A percentile compares a stretch with the other conserved stretches of the same genome.
Conservation (phyloP, 805 yeast genomes). For the Sporopachydermia quercuum region DNA sequence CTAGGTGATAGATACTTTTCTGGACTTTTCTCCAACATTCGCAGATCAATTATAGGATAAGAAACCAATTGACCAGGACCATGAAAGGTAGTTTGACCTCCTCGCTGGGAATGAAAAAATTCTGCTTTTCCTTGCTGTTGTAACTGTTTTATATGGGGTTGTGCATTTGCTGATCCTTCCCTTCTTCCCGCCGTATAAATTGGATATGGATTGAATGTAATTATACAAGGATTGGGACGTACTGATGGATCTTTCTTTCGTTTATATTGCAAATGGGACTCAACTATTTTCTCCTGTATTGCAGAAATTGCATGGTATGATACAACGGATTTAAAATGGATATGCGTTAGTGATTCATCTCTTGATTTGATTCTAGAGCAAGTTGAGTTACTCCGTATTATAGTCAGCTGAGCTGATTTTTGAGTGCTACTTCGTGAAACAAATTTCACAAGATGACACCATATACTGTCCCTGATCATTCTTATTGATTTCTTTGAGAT, state of each 20-base stretch:
- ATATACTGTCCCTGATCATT: too few species aligned
- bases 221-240: constrained; percentile 50
- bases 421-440: too few species aligned
- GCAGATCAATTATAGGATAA: constrained; percentile 64
- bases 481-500: too few species aligned
- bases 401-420: background rate
- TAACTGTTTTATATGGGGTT: constrained; percentile 14
- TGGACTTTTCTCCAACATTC: constrained; percentile 30
- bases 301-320: constrained; percentile 34
- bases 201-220: constrained; percentile 75
- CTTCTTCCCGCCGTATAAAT: constrained; percentile 90
- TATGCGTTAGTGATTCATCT: constrained; percentile 25
- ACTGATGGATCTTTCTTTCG: constrained; percentile 25
- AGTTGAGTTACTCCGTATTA: too few species aligned
- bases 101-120: constrained; percentile 70
- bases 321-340: constrained; percentile 24
- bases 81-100: constrained; percentile 95
- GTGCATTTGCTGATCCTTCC: constrained; percentile 37
- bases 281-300: constrained; percentile 41
- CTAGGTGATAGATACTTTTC: constrained; percentile 37
- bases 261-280: constrained; percentile 44
- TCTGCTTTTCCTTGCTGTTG: constrained; percentile 25
- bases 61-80: constrained; percentile 91
- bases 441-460: too few species aligned
- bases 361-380: constrained; percentile 18